These are phyloP conservation scores for Sungouiozyma ichnusensis DNA, from an alignment of 805 yeast species.

Conservation along the genomic window DNA sequence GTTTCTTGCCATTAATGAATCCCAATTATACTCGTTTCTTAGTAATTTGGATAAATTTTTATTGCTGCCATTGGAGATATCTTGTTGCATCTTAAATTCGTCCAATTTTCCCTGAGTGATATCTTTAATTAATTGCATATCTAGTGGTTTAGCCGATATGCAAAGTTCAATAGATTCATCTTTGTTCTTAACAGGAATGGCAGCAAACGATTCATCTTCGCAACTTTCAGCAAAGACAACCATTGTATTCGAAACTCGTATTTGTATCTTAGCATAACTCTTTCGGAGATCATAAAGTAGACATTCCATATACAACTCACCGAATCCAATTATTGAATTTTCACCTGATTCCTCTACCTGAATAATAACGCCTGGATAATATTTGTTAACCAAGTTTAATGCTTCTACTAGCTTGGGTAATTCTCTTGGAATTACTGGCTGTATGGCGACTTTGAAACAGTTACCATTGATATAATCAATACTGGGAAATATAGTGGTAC, in stretches of 20 bases:
- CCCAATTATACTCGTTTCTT: constrained; percentile 61
- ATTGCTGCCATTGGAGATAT: constrained; percentile 32
- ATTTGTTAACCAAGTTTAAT: constrained; percentile 46
- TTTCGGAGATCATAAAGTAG: constrained; percentile 64
- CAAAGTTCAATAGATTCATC: constrained; percentile 47
- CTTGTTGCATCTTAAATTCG: constrained; percentile 34
- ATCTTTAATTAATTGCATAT: constrained; percentile 36
- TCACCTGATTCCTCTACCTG: constrained; percentile 86
- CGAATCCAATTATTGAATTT: constrained; percentile 67
- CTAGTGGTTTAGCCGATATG: constrained; percentile 67
- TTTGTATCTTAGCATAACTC: constrained; percentile 51
- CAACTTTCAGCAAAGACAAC: constrained; percentile 74
- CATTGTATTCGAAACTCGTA: constrained; percentile 79
- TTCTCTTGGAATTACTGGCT: constrained; percentile 71
- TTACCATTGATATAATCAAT: constrained; percentile 41
- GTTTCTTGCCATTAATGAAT: constrained; percentile 70
- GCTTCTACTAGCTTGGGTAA: constrained; percentile 65
- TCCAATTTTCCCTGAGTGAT: constrained; percentile 4
- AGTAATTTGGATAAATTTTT: constrained; percentile 44
- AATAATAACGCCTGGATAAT: constrained; percentile 57
- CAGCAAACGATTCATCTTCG: constrained; percentile 51
- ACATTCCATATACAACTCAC: constrained; percentile 83
- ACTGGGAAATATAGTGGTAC: constrained; percentile 16
- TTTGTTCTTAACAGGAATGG: constrained; percentile 50
- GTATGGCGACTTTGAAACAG: constrained; percentile 64